Conservation (phyloP, 805 yeast species). For the Hanseniaspora lindneri region DNA sequence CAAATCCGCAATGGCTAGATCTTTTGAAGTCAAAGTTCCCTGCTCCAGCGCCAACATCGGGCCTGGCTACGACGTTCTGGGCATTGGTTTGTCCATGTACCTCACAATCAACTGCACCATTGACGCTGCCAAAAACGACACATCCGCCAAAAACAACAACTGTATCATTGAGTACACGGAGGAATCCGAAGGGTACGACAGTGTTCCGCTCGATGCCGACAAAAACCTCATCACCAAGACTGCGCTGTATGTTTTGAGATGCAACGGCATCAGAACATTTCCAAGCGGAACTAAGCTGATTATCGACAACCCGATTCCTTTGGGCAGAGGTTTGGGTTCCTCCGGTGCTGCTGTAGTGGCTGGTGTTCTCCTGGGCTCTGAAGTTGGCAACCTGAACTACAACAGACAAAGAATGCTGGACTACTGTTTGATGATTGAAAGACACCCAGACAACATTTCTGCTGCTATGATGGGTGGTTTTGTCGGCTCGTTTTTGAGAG, state of each 20-base stretch:
- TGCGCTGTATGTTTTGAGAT: constrained; percentile 80
- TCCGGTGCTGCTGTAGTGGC: constrained; percentile 98
- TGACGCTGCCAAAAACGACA: constrained; percentile 38
- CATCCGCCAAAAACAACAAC: constrained; percentile 54
- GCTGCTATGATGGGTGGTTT: constrained; percentile 99
- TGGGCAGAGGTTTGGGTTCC: constrained; percentile 95
- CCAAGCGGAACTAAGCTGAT: constrained; percentile 74
- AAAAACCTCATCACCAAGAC: constrained; percentile 82
- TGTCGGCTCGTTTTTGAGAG: constrained; percentile 87
- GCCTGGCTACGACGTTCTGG: constrained; percentile 95
- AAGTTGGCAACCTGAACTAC: constrained; percentile 60
- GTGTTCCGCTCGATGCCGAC: constrained; percentile 68
- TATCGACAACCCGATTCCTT: constrained; percentile 82
- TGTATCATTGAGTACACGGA: constrained; percentile 59
- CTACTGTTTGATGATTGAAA: constrained; percentile 90
- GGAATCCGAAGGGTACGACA: constrained; percentile 61
- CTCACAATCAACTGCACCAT: constrained; percentile 58
- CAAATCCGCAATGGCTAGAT: constrained; percentile 34
- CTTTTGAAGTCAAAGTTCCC: constrained; percentile 64
- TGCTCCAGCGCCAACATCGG: constrained; percentile 98
- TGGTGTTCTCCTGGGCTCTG: constrained; percentile 83
- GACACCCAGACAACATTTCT: constrained; percentile 96
- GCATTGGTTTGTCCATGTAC: constrained; percentile 71
- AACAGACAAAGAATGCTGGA: constrained; percentile 77
- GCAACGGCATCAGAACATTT: constrained; percentile 62